phyloP scores from a whole-genome alignment of 129 eudicot species.

The Mikania micrantha region DNA sequence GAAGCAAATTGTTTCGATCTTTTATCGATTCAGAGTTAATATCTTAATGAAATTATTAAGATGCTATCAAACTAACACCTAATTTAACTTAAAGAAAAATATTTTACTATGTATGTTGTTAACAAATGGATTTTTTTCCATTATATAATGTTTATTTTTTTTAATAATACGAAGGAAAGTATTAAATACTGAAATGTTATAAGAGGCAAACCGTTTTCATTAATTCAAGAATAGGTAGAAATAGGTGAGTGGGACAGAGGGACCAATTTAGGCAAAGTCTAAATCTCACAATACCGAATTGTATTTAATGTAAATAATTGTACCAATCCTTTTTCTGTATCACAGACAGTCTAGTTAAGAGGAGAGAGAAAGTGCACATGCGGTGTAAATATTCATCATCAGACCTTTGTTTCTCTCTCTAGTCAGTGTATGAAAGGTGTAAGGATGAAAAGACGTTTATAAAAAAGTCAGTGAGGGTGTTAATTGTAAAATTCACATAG shows the following conservation, averaged over 20 bases:
- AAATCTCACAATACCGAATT: constrained; percentile 17
- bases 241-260: constrained; percentile 18
- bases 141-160: not conserved
- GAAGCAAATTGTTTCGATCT: too few species aligned
- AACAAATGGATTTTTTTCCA: not conserved
- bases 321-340: constrained; percentile 17
- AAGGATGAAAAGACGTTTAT: constrained; percentile 9
- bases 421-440: constrained; percentile 16
- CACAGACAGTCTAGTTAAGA: constrained; percentile 28
- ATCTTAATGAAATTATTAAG: too few species aligned
- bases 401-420: constrained; percentile 9
- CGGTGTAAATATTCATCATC: constrained; percentile 9
- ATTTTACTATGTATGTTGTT: not conserved
- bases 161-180: not conserved
- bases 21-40: too few species aligned
- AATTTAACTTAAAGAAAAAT: too few species aligned
- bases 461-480: not conserved
- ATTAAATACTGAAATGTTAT: not conserved
- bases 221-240: constrained; percentile 17
- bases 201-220: constrained; percentile 24
- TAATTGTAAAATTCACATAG: not conserved
- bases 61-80: too few species aligned
- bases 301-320: constrained; percentile 38
- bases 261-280: constrained; percentile 30
- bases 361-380: constrained; percentile 30